Evolutionary conservation across 192 early-diverging fungal species (phyloP).

Genomic region (Funneliformis geosporum): DNA sequence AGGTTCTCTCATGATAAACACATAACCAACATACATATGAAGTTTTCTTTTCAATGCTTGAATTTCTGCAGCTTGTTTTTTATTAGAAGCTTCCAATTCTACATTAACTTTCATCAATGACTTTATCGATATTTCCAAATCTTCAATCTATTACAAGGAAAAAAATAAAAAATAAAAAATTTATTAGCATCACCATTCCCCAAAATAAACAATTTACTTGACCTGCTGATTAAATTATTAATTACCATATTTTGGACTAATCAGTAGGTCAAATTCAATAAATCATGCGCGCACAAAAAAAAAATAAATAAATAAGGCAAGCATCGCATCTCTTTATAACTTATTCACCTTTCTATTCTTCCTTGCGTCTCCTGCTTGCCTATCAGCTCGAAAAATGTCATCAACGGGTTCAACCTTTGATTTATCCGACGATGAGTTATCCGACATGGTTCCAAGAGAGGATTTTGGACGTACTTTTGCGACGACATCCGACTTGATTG

Average conservation of each 20-base stretch:
- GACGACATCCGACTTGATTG: constrained; percentile 5
- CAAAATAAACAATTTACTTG: background rate
- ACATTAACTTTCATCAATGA: constrained; percentile 53
- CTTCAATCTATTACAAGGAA: constrained; percentile 42
- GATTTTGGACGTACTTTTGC: constrained; percentile 26
- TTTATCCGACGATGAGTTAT: background rate
- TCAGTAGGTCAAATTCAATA: background rate
- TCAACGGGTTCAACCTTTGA: background rate
- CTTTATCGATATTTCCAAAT: constrained; percentile 59
- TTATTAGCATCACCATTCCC: background rate
- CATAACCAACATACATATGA: constrained; percentile 33
- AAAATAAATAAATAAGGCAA: background rate
- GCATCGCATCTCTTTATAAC: background rate
- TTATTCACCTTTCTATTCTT: constrained; percentile 30
- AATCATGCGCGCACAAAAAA: background rate
- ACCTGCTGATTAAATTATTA: background rate
- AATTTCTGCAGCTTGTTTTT: constrained; percentile 53
- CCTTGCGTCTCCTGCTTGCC: constrained; percentile 27
- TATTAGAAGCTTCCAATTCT: constrained; percentile 50
- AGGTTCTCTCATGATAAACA: background rate
- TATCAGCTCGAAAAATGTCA: background rate
- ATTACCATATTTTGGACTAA: background rate
- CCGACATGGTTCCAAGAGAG: constrained; percentile 20
- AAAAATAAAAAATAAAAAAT: background rate
- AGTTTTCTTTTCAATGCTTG: constrained; percentile 47